Evolutionary conservation across 306 rosid genomes (phyloP).

Genomic region (Glycine latifolia): DNA sequence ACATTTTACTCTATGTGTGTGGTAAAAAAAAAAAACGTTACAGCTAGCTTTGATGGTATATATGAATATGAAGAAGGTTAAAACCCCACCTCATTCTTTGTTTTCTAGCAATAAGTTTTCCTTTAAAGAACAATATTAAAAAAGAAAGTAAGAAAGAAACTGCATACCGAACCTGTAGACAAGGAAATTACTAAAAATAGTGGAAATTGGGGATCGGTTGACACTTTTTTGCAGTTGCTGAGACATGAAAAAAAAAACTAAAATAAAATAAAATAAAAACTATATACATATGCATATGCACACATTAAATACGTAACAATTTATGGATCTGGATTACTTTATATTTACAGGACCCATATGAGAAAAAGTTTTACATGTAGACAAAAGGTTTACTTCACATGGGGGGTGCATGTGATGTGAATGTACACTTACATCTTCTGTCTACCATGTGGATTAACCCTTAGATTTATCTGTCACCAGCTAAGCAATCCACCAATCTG

Average conservation of each 20-base stretch:
- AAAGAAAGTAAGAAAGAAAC: conserved; percentile 5
- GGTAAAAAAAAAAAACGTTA: conserved; percentile 17
- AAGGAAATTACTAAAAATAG: conserved; percentile 47
- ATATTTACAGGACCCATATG: conserved; percentile 57
- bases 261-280: neutral
- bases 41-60: neutral
- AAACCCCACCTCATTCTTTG: conserved; percentile 31
- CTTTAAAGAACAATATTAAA: conserved; percentile 26
- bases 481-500: conserved; percentile 77
- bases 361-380: conserved; percentile 62
- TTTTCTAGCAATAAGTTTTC: conserved; percentile 41
- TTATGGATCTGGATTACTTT: conserved; percentile 46
- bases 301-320: conserved; percentile 51
- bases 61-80: conserved; percentile 25
- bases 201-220: conserved; percentile 28
- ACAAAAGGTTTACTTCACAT: conserved; percentile 87
- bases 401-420: conserved; percentile 87
- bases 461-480: conserved; percentile 84
- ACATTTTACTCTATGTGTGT: neutral
- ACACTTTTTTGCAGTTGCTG: conserved; percentile 45
- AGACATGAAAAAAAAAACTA: neutral
- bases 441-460: conserved; percentile 93
- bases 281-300: conserved; percentile 42
- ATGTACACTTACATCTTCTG: conserved; percentile 76
- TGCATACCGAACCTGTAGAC: conserved; percentile 44